Conservation (phyloP, 331 rosid genomes). For the Telfairia occidentalis region DNA sequence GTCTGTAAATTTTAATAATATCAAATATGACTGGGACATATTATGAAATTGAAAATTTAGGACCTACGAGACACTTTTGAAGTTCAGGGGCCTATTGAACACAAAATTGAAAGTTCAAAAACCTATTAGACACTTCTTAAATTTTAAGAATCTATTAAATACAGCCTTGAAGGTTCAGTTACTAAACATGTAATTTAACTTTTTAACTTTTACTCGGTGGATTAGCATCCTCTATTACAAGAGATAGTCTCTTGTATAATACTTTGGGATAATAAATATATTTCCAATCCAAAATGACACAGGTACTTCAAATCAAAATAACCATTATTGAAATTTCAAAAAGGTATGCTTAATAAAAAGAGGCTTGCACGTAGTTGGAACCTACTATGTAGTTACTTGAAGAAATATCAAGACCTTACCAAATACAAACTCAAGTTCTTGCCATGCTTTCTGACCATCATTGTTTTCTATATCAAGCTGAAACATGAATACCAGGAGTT, state of each 20-base stretch:
- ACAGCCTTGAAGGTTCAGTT: no score
- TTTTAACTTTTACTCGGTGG: neutral
- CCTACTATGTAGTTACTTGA: neutral
- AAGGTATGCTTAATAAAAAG: neutral
- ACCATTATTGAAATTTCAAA: neutral
- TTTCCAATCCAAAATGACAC: neutral
- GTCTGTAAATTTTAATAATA: no score
- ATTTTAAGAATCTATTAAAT: no score
- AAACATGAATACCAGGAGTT: slow-evolving; percentile 8
- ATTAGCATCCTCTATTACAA: neutral
- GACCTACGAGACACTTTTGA: no score
- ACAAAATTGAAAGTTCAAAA: no score
- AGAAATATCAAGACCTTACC: slow-evolving; percentile 42
- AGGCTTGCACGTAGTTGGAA: neutral
- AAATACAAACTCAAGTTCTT: slow-evolving; percentile 61
- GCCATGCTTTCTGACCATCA: slow-evolving; percentile 78
- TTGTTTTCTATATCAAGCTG: slow-evolving; percentile 83
- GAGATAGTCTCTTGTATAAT: neutral
- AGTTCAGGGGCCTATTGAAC: no score
- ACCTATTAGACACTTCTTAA: no score
- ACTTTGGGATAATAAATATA: neutral
- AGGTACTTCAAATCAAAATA: neutral
- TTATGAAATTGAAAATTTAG: no score
- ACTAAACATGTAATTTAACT: no score
- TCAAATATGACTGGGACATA: no score